Base-by-base conservation (phyloP, 2,329 filamentous ascomycete species). In the Akanthomyces uredinophilus region DNA sequence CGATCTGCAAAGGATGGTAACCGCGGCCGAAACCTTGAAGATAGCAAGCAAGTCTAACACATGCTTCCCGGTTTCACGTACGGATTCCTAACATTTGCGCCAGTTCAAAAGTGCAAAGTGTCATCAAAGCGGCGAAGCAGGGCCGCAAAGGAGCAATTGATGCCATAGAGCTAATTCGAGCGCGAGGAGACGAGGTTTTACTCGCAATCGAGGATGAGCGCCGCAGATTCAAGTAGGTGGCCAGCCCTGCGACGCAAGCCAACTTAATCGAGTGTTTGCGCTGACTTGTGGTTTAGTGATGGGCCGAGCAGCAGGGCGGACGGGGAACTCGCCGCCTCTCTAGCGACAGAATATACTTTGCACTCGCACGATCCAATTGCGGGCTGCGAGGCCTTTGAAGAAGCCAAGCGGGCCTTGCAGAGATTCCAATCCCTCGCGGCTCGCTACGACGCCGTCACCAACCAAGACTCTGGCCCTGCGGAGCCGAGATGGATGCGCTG, bases 401-500 rank as follows among this genome's bases (percentile, higher is more conserved):
- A 57, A 4, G 44, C 47, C 29, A 46, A 44, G 13, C 37, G 35
- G 13, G 51, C 56, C 14, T 35, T 63, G 27, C 61, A 56, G 44
- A 18, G 37, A 24, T 65, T 71, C 27, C 64, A 68, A 6, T 50
- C n/a, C 1, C 51, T 68, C 2, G 57, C 68, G 3, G 64, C 64
- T 14, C 60, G 64, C 16, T 75, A 72, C 58, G 68, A 70, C 32
- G 53, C 39, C 1, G 18, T 70, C n/a, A 68, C 64, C 49, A 65
- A 65, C 14, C 60, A 63, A 22, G 47, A 59, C 11, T 62, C 39
- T 7, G 61, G 65, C 1, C 66, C 71, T 35, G 65, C 65, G 16
- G 67, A 66, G 52, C 74, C 72, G 4, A 61, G 55, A 11, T 69
- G 68, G 64, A 66, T 70, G 63, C 70, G 67, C 4, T 77, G 74